A percentile compares a stretch with the other conserved stretches of the same genome.
These are phyloP conservation scores for Hibiscus syriacus DNA, from an alignment of 345 rosid genomes.

Conservation along the genomic window DNA sequence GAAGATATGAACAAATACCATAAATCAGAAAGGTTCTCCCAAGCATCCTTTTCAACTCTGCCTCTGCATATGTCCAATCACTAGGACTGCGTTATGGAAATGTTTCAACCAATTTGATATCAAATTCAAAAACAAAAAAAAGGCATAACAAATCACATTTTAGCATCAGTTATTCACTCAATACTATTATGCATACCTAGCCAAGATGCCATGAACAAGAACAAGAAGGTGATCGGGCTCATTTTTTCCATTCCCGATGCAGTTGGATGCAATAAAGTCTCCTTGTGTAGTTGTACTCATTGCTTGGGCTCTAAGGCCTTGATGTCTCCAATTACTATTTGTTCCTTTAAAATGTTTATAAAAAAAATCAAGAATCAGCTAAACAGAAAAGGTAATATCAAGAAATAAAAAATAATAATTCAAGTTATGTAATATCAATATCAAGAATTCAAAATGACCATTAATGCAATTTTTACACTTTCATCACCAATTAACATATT, in stretches of 20 bases:
- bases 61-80: slow-evolving; percentile 89
- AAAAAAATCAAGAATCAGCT: neutral
- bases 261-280: slow-evolving; percentile 29
- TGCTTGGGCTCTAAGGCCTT: slow-evolving; percentile 43
- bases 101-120: slow-evolving; percentile 8
- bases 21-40: slow-evolving; percentile 80
- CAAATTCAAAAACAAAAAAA: no score
- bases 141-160: no score
- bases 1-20: slow-evolving; percentile 32
- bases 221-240: slow-evolving; percentile 96
- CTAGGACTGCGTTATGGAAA: slow-evolving; percentile 62
- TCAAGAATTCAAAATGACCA: neutral
- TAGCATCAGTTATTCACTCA: no score
- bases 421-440: no score
- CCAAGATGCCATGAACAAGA: slow-evolving; percentile 95
- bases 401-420: neutral
- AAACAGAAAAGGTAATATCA: neutral
- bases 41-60: slow-evolving; percentile 82
- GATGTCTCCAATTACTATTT: slow-evolving; percentile 37
- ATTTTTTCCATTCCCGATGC: slow-evolving; percentile 30
- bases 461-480: neutral
- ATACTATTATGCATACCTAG: slow-evolving; percentile 44
- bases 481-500: neutral
- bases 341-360: slow-evolving; percentile 25
- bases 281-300: slow-evolving; percentile 58